Evolutionary conservation across 2,329 filamentous ascomycete genomes (phyloP).

Genomic region (Sporothrix dimorphospora): DNA sequence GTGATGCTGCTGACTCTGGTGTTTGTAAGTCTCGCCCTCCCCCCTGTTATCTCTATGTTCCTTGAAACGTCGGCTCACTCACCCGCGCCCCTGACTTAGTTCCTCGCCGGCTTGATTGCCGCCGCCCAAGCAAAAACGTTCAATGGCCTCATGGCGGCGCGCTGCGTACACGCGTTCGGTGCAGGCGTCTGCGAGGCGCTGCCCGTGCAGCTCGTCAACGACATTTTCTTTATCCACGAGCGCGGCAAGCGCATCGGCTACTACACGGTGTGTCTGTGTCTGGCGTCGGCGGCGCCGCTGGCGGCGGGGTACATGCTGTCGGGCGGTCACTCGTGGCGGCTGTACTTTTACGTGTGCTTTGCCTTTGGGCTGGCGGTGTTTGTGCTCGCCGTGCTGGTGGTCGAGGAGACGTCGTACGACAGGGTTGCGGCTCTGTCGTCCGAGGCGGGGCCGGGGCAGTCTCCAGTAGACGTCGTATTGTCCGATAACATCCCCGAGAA

Average conservation of each 20-base stretch:
- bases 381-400: conserved; percentile 40
- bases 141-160: conserved; percentile 44
- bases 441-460: no score
- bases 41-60: no score
- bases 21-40: not conserved
- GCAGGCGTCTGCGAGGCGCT: conserved; percentile 50
- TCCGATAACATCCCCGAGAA: no score
- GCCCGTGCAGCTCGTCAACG: conserved; percentile 51
- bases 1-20: conserved; percentile 47
- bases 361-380: conserved; percentile 49
- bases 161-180: conserved; percentile 47
- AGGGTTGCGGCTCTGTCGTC: conserved; percentile 29
- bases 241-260: conserved; percentile 60
- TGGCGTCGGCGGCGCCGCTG: conserved; percentile 58
- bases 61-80: no score
- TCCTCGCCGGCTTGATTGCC: conserved; percentile 47
- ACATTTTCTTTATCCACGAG: conserved; percentile 52
- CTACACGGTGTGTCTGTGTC: conserved; percentile 62
- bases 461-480: no score
- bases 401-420: conserved; percentile 42
- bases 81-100: conserved; percentile 29
- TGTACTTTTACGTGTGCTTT: conserved; percentile 64
- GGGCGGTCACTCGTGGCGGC: conserved; percentile 60
- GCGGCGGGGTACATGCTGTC: conserved; percentile 65
- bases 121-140: conserved; percentile 44